Base-by-base conservation (phyloP, 768 basidiomycete species). In the Calocybe indica region DNA sequence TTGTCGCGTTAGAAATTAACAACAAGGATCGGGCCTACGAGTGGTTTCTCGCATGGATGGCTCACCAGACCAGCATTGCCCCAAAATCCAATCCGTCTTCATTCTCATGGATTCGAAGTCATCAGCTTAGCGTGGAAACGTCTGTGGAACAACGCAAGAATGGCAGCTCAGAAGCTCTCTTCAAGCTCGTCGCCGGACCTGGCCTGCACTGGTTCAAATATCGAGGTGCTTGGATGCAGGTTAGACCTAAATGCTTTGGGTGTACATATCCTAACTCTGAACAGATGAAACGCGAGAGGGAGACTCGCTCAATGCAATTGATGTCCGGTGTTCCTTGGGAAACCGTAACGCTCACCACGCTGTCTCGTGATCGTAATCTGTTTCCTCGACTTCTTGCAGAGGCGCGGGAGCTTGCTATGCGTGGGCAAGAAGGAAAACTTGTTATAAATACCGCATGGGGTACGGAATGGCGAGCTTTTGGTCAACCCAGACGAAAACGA, bases 41-140 rank as follows among this genome's bases (percentile, higher is more conserved):
- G 40, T 98, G 96, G 93, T 94, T 98, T 65, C 80, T 99, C 37
- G 73, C 85, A 43, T 99, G 96, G 95, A 90, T 98, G 88, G 81
- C 92, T 6, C 76, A 78, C 42, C 85, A 89, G 50, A 71, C 79
- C 1, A 64, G 58, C 30, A 52, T 65, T 42, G 46, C 64, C 2
- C 50, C 61, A 7, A 58, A 60, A 13, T 51, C 57, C 29, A 41
- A 49, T 8, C 48, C 50, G 31, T 60, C 60, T 38, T 61, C 66
- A 29, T 52, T 62, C 37, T 61, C 65, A 47, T 86, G 81, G 80
- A 66, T 85, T 43, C 77, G 82, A 40, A 92, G 88, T 60, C 95
- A 98, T 66, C 85, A 97, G 60, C 76, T 99, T 6, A 94, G 92
- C 57, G 92, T 99, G 3, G 92, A 94, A 67, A 99, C 96, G 1